These are phyloP conservation scores for Pestalotiopsis sp. DNA, from an alignment of 2,329 filamentous ascomycete genomes.

Conservation along the genomic window DNA sequence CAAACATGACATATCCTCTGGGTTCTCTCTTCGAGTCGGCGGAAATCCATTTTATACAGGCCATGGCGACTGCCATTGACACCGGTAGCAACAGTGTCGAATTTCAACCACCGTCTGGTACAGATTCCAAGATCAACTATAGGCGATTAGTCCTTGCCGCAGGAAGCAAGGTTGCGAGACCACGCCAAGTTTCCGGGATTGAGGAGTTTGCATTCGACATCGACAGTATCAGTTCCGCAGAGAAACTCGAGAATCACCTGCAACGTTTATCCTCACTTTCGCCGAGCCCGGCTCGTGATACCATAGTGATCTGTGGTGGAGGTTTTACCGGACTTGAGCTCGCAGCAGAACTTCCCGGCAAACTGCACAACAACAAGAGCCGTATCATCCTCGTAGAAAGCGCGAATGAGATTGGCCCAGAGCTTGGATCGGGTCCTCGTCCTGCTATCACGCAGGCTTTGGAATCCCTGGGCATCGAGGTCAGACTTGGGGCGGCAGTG, in stretches of 20 bases:
- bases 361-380: slow-evolving; percentile 26
- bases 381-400: slow-evolving; percentile 33
- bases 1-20: slow-evolving; percentile 25
- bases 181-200: slow-evolving; percentile 31
- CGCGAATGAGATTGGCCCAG: slow-evolving; percentile 31
- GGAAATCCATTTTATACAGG: slow-evolving; percentile 29
- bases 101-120: slow-evolving; percentile 13
- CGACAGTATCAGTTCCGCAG: slow-evolving; percentile 31
- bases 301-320: slow-evolving; percentile 36
- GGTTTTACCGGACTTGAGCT: slow-evolving; percentile 40
- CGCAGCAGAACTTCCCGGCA: slow-evolving; percentile 31
- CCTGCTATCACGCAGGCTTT: slow-evolving; percentile 35
- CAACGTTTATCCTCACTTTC: slow-evolving; percentile 25
- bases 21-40: slow-evolving; percentile 28
- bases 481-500: slow-evolving; percentile 31
- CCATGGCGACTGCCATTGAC: slow-evolving; percentile 25
- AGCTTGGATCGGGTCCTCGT: slow-evolving; percentile 35
- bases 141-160: slow-evolving; percentile 39
- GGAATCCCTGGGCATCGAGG: slow-evolving; percentile 28
- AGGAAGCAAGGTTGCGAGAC: slow-evolving; percentile 35
- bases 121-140: slow-evolving; percentile 25
- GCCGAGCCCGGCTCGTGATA: slow-evolving; percentile 30
- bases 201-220: slow-evolving; percentile 37
- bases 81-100: slow-evolving; percentile 20
- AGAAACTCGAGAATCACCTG: slow-evolving; percentile 33